These are phyloP conservation scores for Cryptococcus maquisensis DNA, from an alignment of 1,284 basidiomycete species.

Conservation along the genomic window DNA sequence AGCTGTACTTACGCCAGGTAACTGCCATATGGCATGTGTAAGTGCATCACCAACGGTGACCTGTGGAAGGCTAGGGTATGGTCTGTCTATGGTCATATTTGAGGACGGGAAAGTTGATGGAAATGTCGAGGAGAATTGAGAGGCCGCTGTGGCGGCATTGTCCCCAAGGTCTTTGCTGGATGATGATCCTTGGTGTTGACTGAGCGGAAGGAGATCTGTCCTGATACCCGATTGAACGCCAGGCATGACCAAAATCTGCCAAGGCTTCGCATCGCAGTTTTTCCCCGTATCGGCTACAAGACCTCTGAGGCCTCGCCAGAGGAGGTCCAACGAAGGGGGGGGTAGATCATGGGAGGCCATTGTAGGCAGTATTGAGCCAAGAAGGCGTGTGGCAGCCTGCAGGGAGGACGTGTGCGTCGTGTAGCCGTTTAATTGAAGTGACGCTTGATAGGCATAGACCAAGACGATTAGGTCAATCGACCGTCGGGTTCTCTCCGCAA, in stretches of 20 bases:
- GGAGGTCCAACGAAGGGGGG: constrained; percentile 37
- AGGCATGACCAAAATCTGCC: constrained; percentile 62
- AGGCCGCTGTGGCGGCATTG: not conserved
- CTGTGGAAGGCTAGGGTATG: not conserved
- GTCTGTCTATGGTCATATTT: constrained; percentile 2
- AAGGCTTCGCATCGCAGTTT: constrained; percentile 44
- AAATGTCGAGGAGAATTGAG: not conserved
- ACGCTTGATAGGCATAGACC: constrained; percentile 64
- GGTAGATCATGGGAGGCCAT: constrained; percentile 13
- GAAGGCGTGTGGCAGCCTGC: constrained; percentile 8
- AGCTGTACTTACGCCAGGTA: constrained; percentile 15
- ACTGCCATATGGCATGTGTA: constrained; percentile 7
- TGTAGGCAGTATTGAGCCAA: constrained; percentile 14
- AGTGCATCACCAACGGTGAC: not conserved
- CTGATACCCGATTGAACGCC: constrained; percentile 64
- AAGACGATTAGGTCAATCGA: constrained; percentile 65
- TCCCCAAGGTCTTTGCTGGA: not conserved
- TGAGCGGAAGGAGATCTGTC: constrained; percentile 15
- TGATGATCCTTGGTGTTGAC: not conserved
- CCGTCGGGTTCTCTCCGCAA: constrained; percentile 50
- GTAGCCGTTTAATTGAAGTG: constrained; percentile 62
- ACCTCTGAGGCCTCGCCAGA: constrained; percentile 64
- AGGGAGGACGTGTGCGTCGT: constrained; percentile 35
- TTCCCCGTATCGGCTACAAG: constrained; percentile 38
- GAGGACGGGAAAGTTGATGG: constrained; percentile 1